phyloP scores from a whole-genome alignment of 116 monocot genomes.

The Phalaenopsis hybrid region DNA sequence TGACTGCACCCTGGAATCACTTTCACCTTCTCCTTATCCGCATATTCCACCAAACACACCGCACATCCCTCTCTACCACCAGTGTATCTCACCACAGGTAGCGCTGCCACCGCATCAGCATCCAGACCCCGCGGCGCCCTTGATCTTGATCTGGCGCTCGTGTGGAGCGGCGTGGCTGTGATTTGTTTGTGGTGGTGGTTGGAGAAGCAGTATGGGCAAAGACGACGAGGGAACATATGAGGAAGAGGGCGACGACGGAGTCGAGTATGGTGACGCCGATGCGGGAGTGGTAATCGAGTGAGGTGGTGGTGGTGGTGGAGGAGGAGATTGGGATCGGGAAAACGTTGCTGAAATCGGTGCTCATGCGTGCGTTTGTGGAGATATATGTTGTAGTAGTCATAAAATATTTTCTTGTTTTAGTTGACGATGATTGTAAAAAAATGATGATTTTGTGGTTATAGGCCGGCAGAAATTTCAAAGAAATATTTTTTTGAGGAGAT shows the following conservation, averaged over 20 bases:
- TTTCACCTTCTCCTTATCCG: constrained; percentile 32
- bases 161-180: not conserved
- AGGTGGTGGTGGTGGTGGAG: not conserved
- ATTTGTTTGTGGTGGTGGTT: not conserved
- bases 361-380: too few relatives aligned
- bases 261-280: constrained; percentile 26
- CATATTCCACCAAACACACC: constrained; percentile 41
- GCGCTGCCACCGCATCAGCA: not conserved
- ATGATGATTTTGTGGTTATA: too few relatives aligned
- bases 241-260: constrained; percentile 28
- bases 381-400: too few relatives aligned
- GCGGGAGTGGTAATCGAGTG: constrained; percentile 13
- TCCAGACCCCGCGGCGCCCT: not conserved
- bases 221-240: constrained; percentile 41
- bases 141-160: not conserved
- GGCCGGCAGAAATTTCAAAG: too few relatives aligned
- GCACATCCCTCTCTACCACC: constrained; percentile 16
- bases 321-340: not conserved
- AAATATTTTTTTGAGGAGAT: too few relatives aligned
- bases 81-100: constrained; percentile 11
- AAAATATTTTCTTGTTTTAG: too few relatives aligned
- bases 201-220: constrained; percentile 25
- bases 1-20: constrained; percentile 44
- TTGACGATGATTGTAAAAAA: too few relatives aligned
- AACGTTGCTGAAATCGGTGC: too few relatives aligned